phyloP scores from a whole-genome alignment of 2,329 filamentous ascomycete genomes.

The Amphichorda felina region DNA sequence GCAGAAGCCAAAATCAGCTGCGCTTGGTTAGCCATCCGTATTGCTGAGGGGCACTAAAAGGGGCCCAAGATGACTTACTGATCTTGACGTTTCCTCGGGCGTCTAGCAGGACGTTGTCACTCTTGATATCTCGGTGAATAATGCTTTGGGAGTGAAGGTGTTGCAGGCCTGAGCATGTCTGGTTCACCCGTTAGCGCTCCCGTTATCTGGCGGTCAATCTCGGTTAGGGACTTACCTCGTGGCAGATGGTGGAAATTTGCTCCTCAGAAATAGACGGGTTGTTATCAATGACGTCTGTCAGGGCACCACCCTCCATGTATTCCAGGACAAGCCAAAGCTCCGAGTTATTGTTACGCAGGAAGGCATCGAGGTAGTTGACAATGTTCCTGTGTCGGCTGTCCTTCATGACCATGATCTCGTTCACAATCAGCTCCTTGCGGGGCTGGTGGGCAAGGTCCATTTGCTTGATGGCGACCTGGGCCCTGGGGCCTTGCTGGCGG shows the following conservation, averaged over 20 bases:
- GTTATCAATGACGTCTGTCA: constrained; percentile 98
- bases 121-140: constrained; percentile 98
- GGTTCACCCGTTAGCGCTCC: constrained; percentile 11
- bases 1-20: constrained; percentile 97
- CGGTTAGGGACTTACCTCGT: constrained; percentile 57
- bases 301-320: constrained; percentile 95
- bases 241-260: constrained; percentile 94
- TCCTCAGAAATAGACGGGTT: constrained; percentile 89
- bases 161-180: constrained; percentile 93
- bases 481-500: constrained; percentile 65
- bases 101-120: constrained; percentile 92
- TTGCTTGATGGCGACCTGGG: constrained; percentile 96
- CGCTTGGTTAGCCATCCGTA: constrained; percentile 16
- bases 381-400: constrained; percentile 97
- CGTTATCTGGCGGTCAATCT: background rate
- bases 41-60: background rate
- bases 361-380: constrained; percentile 96
- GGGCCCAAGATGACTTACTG: constrained; percentile 56
- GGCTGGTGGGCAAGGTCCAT: constrained; percentile 98
- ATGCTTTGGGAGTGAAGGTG: constrained; percentile 94
- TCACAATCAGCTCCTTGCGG: constrained; percentile 95
- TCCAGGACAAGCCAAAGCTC: constrained; percentile 99
- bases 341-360: constrained; percentile 84
- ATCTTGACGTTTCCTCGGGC: constrained; percentile 95
- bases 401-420: constrained; percentile 99